Conservation (phyloP, 805 yeast genomes). For the Saturnispora besseyi region DNA sequence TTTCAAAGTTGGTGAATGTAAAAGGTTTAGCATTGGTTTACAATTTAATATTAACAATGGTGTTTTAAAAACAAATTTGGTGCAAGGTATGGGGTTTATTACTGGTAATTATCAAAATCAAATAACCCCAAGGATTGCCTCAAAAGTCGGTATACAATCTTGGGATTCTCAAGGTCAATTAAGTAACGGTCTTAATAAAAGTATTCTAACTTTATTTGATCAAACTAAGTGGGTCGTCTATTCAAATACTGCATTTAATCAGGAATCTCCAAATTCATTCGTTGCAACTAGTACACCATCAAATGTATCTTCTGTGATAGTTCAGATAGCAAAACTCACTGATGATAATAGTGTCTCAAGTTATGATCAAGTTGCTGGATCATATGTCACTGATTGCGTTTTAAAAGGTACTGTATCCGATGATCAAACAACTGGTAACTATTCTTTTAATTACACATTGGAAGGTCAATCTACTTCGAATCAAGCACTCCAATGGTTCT, state of each 20-base stretch:
- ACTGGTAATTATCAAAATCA: constrained; percentile 50
- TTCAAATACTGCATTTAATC: constrained; percentile 17
- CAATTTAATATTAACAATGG: constrained; percentile 29
- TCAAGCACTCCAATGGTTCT: constrained; percentile 35
- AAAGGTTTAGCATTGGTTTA: constrained; percentile 26
- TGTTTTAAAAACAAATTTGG: constrained; percentile 40
- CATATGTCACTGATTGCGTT: constrained; percentile 42
- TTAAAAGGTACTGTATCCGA: constrained; percentile 29
- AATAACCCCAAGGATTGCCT: constrained; percentile 45
- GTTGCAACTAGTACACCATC: constrained; percentile 27
- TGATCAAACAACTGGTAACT: constrained; percentile 28
- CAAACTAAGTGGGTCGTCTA: constrained; percentile 61
- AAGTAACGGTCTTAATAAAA: constrained; percentile 40
- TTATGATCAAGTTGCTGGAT: constrained; percentile 64
- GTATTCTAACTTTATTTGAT: constrained; percentile 44
- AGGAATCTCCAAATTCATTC: constrained; percentile 22
- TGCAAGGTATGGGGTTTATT: constrained; percentile 76
- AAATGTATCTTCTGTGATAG: constrained; percentile 30
- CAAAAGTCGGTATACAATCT: constrained; percentile 55
- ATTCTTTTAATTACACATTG: constrained; percentile 33
- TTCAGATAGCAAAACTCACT: constrained; percentile 43
- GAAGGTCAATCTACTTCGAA: constrained; percentile 20
- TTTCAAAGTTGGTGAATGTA: constrained; percentile 25
- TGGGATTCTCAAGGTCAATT: constrained; percentile 34
- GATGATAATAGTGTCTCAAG: constrained; percentile 27